These are phyloP conservation scores for Blumeriella jaapii DNA, from an alignment of 2,329 filamentous ascomycete genomes.

Conservation along the genomic window DNA sequence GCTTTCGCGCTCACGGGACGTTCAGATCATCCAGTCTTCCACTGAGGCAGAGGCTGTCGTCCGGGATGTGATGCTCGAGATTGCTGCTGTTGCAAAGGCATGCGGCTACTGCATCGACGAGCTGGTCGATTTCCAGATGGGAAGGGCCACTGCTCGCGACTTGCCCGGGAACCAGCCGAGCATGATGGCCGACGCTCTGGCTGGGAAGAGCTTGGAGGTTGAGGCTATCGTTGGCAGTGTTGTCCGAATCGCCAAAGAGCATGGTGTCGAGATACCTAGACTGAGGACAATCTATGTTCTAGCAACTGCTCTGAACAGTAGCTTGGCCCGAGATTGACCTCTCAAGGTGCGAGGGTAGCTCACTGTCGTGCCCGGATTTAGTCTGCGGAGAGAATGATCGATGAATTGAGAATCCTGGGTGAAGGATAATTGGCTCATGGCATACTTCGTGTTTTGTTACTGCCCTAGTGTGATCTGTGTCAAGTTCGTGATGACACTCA, in stretches of 20 bases:
- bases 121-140: slow-evolving; percentile 19
- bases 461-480: too few relatives aligned
- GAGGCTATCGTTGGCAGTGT: slow-evolving; percentile 53
- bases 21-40: slow-evolving; percentile 38
- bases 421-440: too few relatives aligned
- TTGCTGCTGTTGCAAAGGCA: slow-evolving; percentile 44
- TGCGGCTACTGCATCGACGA: slow-evolving; percentile 38
- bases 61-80: slow-evolving; percentile 38
- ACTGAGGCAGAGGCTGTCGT: slow-evolving; percentile 37
- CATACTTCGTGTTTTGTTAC: too few relatives aligned
- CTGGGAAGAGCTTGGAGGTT: slow-evolving; percentile 46
- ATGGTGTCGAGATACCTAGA: slow-evolving; percentile 42
- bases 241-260: slow-evolving; percentile 40
- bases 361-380: too few relatives aligned
- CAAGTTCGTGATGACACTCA: too few relatives aligned
- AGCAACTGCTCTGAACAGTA: slow-evolving; percentile 23
- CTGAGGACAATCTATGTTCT: slow-evolving; percentile 32
- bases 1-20: slow-evolving; percentile 38
- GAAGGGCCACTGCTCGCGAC: slow-evolving; percentile 32
- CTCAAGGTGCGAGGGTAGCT: too few relatives aligned
- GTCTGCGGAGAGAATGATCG: too few relatives aligned
- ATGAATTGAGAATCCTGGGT: too few relatives aligned
- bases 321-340: too few relatives aligned
- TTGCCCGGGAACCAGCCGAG: slow-evolving; percentile 35
- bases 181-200: slow-evolving; percentile 48